Evolutionary conservation across 495 filamentous ascomycete species (phyloP).

Genomic region (Venustampulla echinocandica): DNA sequence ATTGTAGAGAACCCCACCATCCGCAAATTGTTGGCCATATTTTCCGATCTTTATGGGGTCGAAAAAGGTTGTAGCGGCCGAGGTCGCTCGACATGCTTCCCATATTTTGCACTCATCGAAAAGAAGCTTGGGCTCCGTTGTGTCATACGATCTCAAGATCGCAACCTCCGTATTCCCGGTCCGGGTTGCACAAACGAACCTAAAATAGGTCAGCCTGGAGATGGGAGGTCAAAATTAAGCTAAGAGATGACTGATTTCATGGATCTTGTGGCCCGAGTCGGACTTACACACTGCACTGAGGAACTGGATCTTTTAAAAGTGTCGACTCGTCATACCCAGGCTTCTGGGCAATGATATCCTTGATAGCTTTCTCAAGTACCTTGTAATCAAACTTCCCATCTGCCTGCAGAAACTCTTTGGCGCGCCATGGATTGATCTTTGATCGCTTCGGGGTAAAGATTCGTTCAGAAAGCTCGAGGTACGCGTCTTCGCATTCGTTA

Average conservation of each 20-base stretch:
- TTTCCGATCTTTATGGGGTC: constrained; percentile 34
- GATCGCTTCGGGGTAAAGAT: constrained; percentile 4
- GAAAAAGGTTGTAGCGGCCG: constrained; percentile 38
- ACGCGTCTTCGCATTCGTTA: neutral
- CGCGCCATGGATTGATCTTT: neutral
- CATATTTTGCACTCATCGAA: constrained; percentile 28
- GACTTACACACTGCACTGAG: constrained; percentile 1
- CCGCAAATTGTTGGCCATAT: constrained; percentile 28
- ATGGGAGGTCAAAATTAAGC: no score
- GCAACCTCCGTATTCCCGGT: neutral
- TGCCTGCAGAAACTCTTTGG: neutral
- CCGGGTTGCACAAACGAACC: constrained; percentile 4
- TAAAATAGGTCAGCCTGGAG: neutral
- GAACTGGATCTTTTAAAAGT: constrained; percentile 2
- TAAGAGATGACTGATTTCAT: no score
- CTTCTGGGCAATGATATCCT: neutral
- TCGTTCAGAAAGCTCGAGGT: neutral
- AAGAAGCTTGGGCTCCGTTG: neutral
- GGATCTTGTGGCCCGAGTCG: neutral
- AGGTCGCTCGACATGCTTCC: constrained; percentile 38
- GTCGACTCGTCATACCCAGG: neutral
- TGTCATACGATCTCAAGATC: neutral
- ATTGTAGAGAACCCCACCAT: constrained; percentile 32
- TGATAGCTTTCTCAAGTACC: neutral
- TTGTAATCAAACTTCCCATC: constrained; percentile 6